Percentiles rank a stretch among this genome's conserved stretches.
These are phyloP conservation scores for Pontederia paniculata DNA, from an alignment of 176 grass and related monocot genomes.

Conservation along the genomic window DNA sequence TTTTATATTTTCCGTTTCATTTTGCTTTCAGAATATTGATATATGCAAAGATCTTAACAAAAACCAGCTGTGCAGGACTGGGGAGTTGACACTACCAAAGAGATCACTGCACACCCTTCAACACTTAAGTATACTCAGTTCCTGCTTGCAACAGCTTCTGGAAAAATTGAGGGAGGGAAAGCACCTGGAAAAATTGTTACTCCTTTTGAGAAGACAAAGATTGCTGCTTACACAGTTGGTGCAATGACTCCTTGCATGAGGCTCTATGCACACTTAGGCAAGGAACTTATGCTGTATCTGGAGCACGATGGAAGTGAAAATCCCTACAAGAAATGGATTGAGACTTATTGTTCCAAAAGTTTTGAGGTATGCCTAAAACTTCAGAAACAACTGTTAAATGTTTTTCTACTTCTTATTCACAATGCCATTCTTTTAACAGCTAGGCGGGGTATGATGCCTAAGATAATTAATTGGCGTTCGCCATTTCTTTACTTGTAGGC, in stretches of 20 bases:
- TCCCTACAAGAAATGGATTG: conserved; percentile 75
- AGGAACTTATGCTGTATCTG: conserved; percentile 45
- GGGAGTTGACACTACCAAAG: conserved; percentile 73
- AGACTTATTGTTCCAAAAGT: conserved; percentile 48
- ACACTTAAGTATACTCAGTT: conserved; percentile 85
- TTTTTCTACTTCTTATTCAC: too few species aligned
- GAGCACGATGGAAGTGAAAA: conserved; percentile 49
- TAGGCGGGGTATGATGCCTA: background rate
- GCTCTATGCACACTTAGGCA: conserved; percentile 79
- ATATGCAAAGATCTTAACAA: conserved; percentile 11
- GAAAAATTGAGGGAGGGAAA: conserved; percentile 80
- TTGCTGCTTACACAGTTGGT: conserved; percentile 88
- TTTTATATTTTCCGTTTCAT: background rate
- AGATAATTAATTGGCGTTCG: conserved; percentile 7
- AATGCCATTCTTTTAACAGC: background rate
- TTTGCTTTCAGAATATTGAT: background rate
- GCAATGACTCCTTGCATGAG: conserved; percentile 91
- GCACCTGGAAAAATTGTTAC: conserved; percentile 78
- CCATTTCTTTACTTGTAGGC: conserved; percentile 20
- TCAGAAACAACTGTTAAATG: background rate
- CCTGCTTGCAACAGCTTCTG: conserved; percentile 72
- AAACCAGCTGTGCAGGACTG: conserved; percentile 56
- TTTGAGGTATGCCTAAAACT: conserved; percentile 59
- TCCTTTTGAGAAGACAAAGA: conserved; percentile 96
- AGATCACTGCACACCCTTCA: conserved; percentile 41